Evolutionary conservation across 2,329 filamentous ascomycete genomes (phyloP).

Genomic region (Ophiostoma piceae): DNA sequence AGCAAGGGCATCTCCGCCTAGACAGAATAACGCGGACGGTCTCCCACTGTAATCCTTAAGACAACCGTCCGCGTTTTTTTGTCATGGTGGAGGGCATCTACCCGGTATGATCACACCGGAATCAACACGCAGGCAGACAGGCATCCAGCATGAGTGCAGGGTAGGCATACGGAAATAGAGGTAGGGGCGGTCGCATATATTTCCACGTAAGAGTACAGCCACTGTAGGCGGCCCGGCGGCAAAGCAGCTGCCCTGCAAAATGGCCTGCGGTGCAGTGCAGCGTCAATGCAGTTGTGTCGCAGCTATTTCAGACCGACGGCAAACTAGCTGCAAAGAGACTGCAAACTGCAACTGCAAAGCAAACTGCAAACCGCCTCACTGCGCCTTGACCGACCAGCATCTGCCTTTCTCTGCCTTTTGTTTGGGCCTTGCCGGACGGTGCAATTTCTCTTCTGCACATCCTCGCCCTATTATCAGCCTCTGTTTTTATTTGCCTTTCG

Average conservation of each 20-base stretch:
- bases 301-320: neutral
- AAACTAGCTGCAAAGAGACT: neutral
- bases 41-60: too few relatives aligned
- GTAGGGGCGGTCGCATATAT: neutral
- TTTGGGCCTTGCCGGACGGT: neutral
- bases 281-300: neutral
- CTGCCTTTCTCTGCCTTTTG: neutral
- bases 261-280: neutral
- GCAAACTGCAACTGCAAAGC: neutral
- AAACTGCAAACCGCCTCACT: neutral
- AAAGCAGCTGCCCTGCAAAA: neutral
- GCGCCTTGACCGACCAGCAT: neutral
- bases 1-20: neutral
- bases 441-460: too few relatives aligned
- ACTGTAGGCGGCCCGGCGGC: neutral
- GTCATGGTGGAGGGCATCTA: too few relatives aligned
- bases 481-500: neutral
- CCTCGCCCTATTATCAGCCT: too few relatives aligned
- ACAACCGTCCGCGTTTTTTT: too few relatives aligned
- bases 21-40: too few relatives aligned
- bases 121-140: neutral
- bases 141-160: neutral
- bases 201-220: neutral
- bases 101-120: neutral
- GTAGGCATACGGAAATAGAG: neutral